These are phyloP conservation scores for Phaeoacremonium minimum DNA, from an alignment of 2,329 filamentous ascomycete genomes.

Conservation along the genomic window DNA sequence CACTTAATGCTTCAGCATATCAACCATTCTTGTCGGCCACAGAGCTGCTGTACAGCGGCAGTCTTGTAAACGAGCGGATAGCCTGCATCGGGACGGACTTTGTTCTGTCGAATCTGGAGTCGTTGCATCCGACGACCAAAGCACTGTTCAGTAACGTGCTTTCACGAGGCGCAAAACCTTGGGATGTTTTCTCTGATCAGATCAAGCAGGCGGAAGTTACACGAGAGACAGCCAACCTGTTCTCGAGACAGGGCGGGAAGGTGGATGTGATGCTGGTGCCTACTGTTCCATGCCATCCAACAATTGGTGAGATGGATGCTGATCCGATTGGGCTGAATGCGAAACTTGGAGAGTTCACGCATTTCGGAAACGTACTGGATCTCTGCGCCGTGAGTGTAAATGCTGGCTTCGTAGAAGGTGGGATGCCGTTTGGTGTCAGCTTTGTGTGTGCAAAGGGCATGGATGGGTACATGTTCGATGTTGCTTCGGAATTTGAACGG, in stretches of 20 bases:
- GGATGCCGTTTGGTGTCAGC: constrained; percentile 38
- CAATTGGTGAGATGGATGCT: constrained; percentile 40
- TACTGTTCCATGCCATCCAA: constrained; percentile 40
- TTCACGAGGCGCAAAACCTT: constrained; percentile 30
- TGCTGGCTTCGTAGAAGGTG: constrained; percentile 28
- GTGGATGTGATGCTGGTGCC: constrained; percentile 45
- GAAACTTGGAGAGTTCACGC: constrained; percentile 43
- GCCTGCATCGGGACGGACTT: constrained; percentile 31
- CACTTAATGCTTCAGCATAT: constrained; percentile 41
- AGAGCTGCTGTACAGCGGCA: constrained; percentile 46
- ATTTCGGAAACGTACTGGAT: constrained; percentile 53
- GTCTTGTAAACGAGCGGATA: constrained; percentile 46
- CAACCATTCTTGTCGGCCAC: constrained; percentile 40
- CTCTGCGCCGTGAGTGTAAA: constrained; percentile 43
- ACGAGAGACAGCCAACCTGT: constrained; percentile 30
- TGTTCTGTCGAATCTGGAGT: constrained; percentile 25
- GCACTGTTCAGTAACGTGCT: constrained; percentile 36
- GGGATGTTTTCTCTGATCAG: constrained; percentile 44
- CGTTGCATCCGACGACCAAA: constrained; percentile 44
- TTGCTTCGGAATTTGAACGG: constrained; percentile 18
- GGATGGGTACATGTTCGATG: constrained; percentile 31
- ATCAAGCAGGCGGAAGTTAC: constrained; percentile 38
- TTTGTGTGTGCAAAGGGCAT: constrained; percentile 31
- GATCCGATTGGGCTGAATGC: constrained; percentile 46
- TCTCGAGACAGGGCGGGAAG: constrained; percentile 18